Evolutionary conservation across 1,284 basidiomycete genomes (phyloP).

Genomic region (Rhodotorula sp.): DNA sequence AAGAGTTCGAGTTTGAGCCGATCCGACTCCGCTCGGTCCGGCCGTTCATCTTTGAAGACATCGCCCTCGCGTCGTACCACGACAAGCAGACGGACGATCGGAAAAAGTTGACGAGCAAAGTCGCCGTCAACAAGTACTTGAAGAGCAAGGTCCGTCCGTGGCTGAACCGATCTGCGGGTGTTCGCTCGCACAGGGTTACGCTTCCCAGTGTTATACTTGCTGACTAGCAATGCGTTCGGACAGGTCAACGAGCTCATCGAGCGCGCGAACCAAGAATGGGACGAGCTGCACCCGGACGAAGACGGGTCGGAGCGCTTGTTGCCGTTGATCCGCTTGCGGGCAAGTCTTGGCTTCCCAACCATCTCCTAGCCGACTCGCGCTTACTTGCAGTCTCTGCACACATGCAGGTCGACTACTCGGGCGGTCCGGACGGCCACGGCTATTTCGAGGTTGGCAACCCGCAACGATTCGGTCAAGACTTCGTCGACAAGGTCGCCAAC

Average conservation of each 20-base stretch:
- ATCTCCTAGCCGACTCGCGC: background rate
- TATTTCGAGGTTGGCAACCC: conserved; percentile 89
- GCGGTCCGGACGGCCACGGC: conserved; percentile 53
- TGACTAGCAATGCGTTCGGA: background rate
- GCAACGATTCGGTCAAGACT: conserved; percentile 94
- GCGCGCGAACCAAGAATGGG: conserved; percentile 72
- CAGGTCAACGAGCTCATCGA: conserved; percentile 78
- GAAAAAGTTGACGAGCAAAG: conserved; percentile 72
- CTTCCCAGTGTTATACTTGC: background rate
- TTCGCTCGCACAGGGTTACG: too few relatives aligned
- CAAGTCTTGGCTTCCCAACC: conserved; percentile 43
- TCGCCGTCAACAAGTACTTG: conserved; percentile 74
- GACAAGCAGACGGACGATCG: conserved; percentile 61
- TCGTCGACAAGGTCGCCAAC: conserved; percentile 86
- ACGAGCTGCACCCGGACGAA: conserved; percentile 63
- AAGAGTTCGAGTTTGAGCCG: conserved; percentile 79
- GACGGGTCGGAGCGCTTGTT: conserved; percentile 64
- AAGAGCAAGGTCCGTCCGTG: conserved; percentile 60
- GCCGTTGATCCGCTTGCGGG: conserved; percentile 84
- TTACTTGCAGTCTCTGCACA: background rate
- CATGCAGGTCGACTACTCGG: conserved; percentile 73
- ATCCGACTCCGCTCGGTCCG: conserved; percentile 86
- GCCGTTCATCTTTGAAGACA: conserved; percentile 88
- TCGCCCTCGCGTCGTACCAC: conserved; percentile 69
- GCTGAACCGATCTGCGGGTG: background rate